These are phyloP conservation scores for Paramecium sexaurelia DNA, from an alignment of 73 alveolate species.

Conservation along the genomic window DNA sequence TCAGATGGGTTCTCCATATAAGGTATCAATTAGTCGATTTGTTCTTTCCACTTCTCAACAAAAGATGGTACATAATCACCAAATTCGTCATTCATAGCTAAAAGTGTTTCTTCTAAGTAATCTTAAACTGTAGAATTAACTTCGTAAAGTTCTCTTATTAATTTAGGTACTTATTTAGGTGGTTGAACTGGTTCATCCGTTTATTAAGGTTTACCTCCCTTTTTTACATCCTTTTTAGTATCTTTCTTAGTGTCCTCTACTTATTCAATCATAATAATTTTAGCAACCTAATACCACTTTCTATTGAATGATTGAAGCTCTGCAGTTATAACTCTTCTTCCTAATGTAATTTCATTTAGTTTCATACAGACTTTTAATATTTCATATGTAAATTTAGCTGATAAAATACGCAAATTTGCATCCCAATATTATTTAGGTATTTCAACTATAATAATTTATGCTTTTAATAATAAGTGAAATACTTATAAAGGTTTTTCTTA, in stretches of 20 bases:
- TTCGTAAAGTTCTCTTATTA: conserved; percentile 54
- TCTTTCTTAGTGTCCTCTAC: conserved; percentile 49
- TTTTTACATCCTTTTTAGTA: conserved; percentile 53
- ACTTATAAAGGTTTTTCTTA: conserved; percentile 47
- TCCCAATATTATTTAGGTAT: conserved; percentile 66
- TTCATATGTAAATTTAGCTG: conserved; percentile 64
- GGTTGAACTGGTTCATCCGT: conserved; percentile 45
- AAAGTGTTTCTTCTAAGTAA: conserved; percentile 48
- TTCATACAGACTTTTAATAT: conserved; percentile 61
- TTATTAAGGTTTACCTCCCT: neutral
- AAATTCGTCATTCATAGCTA: conserved; percentile 56
- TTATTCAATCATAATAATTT: conserved; percentile 35
- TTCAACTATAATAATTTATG: conserved; percentile 58
- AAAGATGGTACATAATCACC: conserved; percentile 65
- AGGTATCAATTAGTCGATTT: conserved; percentile 66
- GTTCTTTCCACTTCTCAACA: conserved; percentile 93
- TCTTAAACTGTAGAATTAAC: conserved; percentile 54
- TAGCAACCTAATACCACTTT: conserved; percentile 61
- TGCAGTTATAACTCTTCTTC: conserved; percentile 59
- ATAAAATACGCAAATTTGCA: conserved; percentile 47
- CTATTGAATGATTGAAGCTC: conserved; percentile 42
- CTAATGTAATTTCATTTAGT: conserved; percentile 75
- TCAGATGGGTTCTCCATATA: conserved; percentile 68
- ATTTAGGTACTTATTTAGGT: conserved; percentile 52
- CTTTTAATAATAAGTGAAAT: conserved; percentile 41